Conservation (phyloP, 768 basidiomycete genomes). For the Tylopilus cervinicoccineus region DNA sequence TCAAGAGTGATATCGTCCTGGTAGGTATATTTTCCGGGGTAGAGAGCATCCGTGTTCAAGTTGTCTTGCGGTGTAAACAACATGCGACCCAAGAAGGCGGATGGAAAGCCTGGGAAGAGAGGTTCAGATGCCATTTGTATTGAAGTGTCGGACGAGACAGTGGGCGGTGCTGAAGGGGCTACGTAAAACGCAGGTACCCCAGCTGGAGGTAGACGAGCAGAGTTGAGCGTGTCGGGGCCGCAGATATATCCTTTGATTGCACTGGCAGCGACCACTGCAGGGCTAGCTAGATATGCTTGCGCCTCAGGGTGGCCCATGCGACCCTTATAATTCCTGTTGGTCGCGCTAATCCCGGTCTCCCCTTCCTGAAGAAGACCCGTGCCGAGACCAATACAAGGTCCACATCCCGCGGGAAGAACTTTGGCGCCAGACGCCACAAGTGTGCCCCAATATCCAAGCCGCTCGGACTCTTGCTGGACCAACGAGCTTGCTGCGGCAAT, state of each 20-base stretch:
- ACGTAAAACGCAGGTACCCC: constrained; percentile 58
- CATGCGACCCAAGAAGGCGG: constrained; percentile 76
- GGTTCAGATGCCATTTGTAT: constrained; percentile 45
- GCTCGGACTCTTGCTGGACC: constrained; percentile 89
- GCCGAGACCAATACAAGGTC: constrained; percentile 96
- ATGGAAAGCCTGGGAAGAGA: constrained; percentile 79
- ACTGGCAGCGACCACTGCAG: constrained; percentile 95
- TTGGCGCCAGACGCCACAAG: constrained; percentile 88
- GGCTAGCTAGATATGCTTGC: constrained; percentile 92
- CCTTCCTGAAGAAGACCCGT: constrained; percentile 92
- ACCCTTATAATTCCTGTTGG: constrained; percentile 98
- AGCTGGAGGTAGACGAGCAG: constrained; percentile 44
- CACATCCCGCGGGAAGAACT: constrained; percentile 91
- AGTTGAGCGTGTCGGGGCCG: constrained; percentile 68
- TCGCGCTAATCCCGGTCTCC: constrained; percentile 94
- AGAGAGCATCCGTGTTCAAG: constrained; percentile 96
- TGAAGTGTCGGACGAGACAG: constrained; percentile 28
- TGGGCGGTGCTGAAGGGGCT: constrained; percentile 28
- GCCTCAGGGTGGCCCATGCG: constrained; percentile 97
- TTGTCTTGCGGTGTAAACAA: constrained; percentile 96
- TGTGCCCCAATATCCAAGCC: constrained; percentile 80
- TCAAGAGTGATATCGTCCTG: constrained; percentile 98
- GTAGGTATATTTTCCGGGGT: constrained; percentile 99
- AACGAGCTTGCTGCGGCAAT: constrained; percentile 91
- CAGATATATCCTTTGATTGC: constrained; percentile 91